These are phyloP conservation scores for Fusarium kyushuense DNA, from an alignment of 2,329 filamentous ascomycete species.

Conservation along the genomic window DNA sequence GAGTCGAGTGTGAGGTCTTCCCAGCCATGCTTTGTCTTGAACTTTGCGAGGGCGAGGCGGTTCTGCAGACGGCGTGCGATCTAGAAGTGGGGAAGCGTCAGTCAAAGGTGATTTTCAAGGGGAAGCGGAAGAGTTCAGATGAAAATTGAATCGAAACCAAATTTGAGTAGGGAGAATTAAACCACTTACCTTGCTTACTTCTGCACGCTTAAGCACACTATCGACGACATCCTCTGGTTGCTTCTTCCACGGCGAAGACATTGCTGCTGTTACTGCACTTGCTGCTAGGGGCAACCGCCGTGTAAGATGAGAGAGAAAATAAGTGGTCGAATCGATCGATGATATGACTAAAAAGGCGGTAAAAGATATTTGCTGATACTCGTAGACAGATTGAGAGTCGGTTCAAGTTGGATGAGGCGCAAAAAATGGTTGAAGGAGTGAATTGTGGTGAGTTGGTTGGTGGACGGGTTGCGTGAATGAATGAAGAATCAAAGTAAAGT, in stretches of 20 bases:
- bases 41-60: constrained; percentile 92
- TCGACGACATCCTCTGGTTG: constrained; percentile 74
- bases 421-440: constrained; percentile 34
- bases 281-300: constrained; percentile 42
- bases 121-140: neutral
- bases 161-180: neutral
- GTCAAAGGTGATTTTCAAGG: constrained; percentile 9
- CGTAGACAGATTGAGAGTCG: neutral
- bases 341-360: neutral
- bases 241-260: constrained; percentile 72
- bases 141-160: neutral
- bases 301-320: constrained; percentile 8
- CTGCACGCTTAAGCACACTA: constrained; percentile 77
- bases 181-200: constrained; percentile 77
- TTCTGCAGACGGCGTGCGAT: constrained; percentile 94
- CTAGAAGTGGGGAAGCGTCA: constrained; percentile 61
- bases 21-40: constrained; percentile 97
- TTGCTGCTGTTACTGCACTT: constrained; percentile 47
- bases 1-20: constrained; percentile 87
- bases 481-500: constrained; percentile 29
- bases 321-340: constrained; percentile 14
- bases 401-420: constrained; percentile 8
- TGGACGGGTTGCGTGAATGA: constrained; percentile 28
- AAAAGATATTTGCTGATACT: constrained; percentile 11
- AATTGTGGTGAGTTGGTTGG: constrained; percentile 35